phyloP scores from a whole-genome alignment of 2,329 filamentous ascomycete genomes.

The Torrubiella hemipterigena region DNA sequence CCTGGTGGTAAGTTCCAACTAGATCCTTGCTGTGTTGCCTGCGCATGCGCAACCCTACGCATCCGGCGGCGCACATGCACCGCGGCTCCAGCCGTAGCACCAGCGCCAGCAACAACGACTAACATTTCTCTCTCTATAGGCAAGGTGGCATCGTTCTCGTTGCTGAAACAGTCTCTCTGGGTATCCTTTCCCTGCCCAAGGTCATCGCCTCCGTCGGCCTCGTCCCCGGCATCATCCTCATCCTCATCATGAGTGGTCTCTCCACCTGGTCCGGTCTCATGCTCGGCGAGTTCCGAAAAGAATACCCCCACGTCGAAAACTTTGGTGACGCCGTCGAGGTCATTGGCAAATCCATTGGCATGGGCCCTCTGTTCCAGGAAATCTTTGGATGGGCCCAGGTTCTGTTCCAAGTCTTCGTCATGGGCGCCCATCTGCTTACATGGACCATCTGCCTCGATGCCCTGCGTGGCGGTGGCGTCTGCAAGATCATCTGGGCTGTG shows the following conservation, averaged over 20 bases:
- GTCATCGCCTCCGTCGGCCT: constrained; percentile 61
- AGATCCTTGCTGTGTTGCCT: not conserved
- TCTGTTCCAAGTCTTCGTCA: constrained; percentile 54
- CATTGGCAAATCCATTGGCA: constrained; percentile 29
- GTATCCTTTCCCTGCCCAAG: constrained; percentile 60
- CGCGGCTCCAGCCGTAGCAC: too few species aligned
- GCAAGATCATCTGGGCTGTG: constrained; percentile 53
- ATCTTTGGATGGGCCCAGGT: constrained; percentile 47
- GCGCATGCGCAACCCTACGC: too few species aligned
- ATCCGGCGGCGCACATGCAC: too few species aligned
- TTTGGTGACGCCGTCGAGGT: constrained; percentile 56
- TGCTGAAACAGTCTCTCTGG: constrained; percentile 32
- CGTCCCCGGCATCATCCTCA: constrained; percentile 61
- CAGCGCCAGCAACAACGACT: too few species aligned
- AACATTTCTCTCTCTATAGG: too few species aligned
- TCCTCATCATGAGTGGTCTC: constrained; percentile 51
- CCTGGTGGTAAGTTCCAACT: constrained; percentile 21
- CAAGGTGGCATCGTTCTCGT: constrained; percentile 31
- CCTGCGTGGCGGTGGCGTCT: constrained; percentile 45
- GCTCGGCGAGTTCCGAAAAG: constrained; percentile 57
- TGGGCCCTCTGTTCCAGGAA: constrained; percentile 43
- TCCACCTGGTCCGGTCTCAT: constrained; percentile 50
- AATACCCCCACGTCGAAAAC: constrained; percentile 54
- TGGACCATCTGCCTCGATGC: constrained; percentile 57
- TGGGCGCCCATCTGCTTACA: constrained; percentile 57